Conservation (phyloP, 2,329 filamentous ascomycete genomes). For the Epichloe sibirici region DNA sequence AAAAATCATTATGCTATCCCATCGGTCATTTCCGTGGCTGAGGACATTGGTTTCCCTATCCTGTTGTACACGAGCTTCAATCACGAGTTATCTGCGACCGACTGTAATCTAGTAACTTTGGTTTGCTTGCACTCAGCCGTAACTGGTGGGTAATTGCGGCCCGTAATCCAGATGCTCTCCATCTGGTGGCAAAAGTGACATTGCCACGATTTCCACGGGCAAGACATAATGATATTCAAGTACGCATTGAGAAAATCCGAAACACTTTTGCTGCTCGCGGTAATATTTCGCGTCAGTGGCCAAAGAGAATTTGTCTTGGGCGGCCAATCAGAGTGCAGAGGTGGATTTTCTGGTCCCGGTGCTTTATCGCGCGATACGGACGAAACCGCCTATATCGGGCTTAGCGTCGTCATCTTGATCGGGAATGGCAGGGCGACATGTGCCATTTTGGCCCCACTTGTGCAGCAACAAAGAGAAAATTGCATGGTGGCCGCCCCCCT, state of each 20-base stretch:
- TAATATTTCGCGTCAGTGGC: too few species aligned
- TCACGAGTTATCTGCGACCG: too few species aligned
- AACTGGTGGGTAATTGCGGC: neutral
- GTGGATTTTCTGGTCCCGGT: constrained; percentile 5
- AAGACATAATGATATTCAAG: too few species aligned
- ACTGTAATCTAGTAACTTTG: too few species aligned
- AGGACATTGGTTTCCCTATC: too few species aligned
- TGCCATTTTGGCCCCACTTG: neutral
- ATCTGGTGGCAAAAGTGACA: neutral
- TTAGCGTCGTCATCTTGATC: neutral
- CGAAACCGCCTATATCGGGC: neutral
- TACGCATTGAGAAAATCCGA: too few species aligned
- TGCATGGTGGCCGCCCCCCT: neutral
- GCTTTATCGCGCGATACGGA: constrained; percentile 8
- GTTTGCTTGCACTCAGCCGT: too few species aligned
- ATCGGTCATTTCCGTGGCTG: too few species aligned
- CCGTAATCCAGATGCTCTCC: neutral
- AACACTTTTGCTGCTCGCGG: too few species aligned
- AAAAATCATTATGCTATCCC: too few species aligned
- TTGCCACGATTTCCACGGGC: too few species aligned
- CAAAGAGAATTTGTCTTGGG: neutral
- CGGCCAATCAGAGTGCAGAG: constrained; percentile 5
- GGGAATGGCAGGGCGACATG: constrained; percentile 5
- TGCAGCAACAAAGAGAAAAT: neutral
- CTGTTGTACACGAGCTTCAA: too few species aligned